These are phyloP conservation scores for Trifolium subterraneum DNA, from an alignment of 306 rosid species.

Conservation along the genomic window DNA sequence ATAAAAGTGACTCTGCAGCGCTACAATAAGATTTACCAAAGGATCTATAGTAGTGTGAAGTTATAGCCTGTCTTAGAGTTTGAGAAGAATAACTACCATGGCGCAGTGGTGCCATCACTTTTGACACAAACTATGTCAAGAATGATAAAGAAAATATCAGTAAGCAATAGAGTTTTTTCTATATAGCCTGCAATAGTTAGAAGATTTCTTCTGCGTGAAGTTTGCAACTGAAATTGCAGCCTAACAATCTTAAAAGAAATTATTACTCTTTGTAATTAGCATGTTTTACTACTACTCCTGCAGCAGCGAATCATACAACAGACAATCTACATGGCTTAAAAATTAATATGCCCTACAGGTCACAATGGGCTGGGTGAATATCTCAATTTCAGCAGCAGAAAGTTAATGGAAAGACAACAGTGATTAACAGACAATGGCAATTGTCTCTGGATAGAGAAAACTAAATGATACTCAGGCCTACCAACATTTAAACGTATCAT, in stretches of 20 bases:
- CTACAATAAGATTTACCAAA: neutral
- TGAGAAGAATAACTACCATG: constrained; percentile 2
- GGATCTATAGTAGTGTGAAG: constrained; percentile 4
- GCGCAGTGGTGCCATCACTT: constrained; percentile 5
- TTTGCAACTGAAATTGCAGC: constrained; percentile 21
- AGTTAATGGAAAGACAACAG: neutral
- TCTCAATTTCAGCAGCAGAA: constrained; percentile 1
- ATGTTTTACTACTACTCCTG: neutral
- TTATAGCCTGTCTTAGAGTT: constrained; percentile 6
- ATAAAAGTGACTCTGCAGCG: neutral
- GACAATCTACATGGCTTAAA: constrained; percentile 1
- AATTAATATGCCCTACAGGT: neutral
- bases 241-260: constrained; percentile 2
- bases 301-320: constrained; percentile 25
- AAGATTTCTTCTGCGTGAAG: constrained; percentile 5
- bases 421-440: constrained; percentile 35
- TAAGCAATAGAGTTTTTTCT: constrained; percentile 19
- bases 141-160: constrained; percentile 6
- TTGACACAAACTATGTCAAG: constrained; percentile 7
- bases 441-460: constrained; percentile 9
- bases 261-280: neutral
- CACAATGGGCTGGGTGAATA: neutral
- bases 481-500: neutral
- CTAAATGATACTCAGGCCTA: constrained; percentile 23
- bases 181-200: neutral